Percentiles rank a stretch among this genome's conserved stretches.
phyloP scores from a whole-genome alignment of 1,284 basidiomycete genomes.

The Tremellales sp. region DNA sequence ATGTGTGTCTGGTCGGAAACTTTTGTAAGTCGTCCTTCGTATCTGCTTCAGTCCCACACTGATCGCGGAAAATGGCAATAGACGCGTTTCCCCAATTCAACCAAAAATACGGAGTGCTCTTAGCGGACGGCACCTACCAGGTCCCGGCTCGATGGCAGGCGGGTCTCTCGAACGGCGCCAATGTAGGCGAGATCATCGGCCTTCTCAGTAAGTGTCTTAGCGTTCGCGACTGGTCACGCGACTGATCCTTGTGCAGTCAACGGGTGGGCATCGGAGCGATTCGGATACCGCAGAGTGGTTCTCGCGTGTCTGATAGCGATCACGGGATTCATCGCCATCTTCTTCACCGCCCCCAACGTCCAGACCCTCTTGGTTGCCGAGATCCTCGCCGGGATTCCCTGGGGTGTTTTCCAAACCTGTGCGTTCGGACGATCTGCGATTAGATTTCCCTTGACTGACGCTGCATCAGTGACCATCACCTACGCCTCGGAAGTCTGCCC shows the following conservation, averaged over 20 bases:
- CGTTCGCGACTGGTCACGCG: neutral
- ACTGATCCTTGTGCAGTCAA: constrained; percentile 25
- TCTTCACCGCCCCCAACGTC: constrained; percentile 38
- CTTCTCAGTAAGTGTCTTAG: constrained; percentile 29
- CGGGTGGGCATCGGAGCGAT: constrained; percentile 47
- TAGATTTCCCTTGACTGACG: neutral
- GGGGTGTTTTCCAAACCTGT: constrained; percentile 38
- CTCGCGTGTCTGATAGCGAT: constrained; percentile 33
- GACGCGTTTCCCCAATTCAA: constrained; percentile 46
- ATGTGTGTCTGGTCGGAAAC: constrained; percentile 42
- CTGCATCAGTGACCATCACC: constrained; percentile 21
- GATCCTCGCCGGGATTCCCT: constrained; percentile 39
- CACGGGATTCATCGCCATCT: constrained; percentile 39
- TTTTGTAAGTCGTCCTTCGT: constrained; percentile 28
- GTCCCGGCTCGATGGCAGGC: constrained; percentile 52
- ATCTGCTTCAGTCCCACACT: neutral
- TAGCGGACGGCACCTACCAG: constrained; percentile 43
- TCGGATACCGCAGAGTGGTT: constrained; percentile 44
- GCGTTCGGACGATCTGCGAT: constrained; percentile 2
- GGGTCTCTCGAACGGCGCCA: constrained; percentile 48
- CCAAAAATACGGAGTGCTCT: constrained; percentile 38
- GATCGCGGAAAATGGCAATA: constrained; percentile 1
- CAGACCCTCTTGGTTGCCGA: constrained; percentile 34
- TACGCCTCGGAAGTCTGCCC: constrained; percentile 47
- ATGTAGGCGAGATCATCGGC: constrained; percentile 49